Conservation (phyloP, 164 flowering plant species). For the Nymphaea thermarum region DNA sequence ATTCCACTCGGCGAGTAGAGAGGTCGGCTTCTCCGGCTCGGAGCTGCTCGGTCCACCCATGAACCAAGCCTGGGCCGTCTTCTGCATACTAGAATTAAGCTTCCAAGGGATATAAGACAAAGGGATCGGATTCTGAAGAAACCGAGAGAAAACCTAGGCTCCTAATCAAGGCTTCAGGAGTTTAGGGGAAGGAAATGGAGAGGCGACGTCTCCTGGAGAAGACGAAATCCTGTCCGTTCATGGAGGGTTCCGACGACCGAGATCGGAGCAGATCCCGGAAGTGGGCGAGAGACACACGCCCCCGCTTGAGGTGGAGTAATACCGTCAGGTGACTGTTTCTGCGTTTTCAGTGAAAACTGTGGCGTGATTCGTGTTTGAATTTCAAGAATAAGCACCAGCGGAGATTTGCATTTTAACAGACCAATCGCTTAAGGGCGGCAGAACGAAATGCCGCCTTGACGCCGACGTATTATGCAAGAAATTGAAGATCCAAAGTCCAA, state of each 20-base stretch:
- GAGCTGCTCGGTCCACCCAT: conserved; percentile 24
- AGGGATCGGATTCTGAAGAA: neutral
- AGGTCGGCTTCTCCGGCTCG: conserved; percentile 30
- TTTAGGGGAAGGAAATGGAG: neutral
- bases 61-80: conserved; percentile 67
- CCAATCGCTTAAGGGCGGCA: no score
- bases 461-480: no score
- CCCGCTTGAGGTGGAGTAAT: no score
- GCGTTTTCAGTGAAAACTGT: no score
- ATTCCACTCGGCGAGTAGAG: conserved; percentile 88
- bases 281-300: no score
- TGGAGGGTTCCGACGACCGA: neutral
- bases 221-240: neutral
- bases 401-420: no score
- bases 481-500: no score
- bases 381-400: no score
- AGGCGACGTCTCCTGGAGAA: neutral
- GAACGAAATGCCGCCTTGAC: no score
- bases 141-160: neutral
- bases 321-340: no score
- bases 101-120: neutral
- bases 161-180: neutral
- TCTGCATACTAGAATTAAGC: conserved; percentile 13
- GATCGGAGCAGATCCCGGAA: neutral
- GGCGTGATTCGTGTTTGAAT: no score